phyloP scores from a whole-genome alignment of 192 early-diverging fungal genomes.

The Backusella liffmaniae region DNA sequence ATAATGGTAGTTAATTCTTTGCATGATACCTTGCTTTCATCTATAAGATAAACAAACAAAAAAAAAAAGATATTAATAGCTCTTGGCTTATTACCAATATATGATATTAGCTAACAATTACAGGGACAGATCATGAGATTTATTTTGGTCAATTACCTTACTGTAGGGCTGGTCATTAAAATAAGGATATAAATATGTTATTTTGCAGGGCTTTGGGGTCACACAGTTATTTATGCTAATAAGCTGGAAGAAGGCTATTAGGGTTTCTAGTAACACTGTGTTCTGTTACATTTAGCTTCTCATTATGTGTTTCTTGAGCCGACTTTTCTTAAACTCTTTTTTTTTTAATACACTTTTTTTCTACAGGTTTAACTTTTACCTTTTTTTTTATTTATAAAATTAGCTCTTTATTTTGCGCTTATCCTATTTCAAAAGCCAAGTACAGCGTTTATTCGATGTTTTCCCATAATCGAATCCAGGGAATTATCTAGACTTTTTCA shows the following conservation, averaged over 20 bases:
- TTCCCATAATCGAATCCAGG: not conserved
- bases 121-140: slow-evolving; percentile 6
- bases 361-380: not conserved
- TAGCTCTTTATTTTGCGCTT: not conserved
- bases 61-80: not conserved
- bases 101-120: not conserved
- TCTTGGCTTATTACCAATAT: not conserved
- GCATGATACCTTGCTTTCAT: not conserved
- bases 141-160: not conserved
- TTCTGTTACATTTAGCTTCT: not conserved
- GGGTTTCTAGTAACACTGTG: not conserved
- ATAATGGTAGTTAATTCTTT: not conserved
- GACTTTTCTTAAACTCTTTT: not conserved
- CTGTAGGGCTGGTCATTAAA: not conserved
- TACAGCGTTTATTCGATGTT: not conserved
- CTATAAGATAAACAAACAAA: not conserved
- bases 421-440: not conserved
- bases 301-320: not conserved
- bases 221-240: not conserved
- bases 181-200: not conserved
- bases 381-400: not conserved
- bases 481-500: slow-evolving; percentile 1
- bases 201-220: not conserved
- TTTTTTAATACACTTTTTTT: not conserved
- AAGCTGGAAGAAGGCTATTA: not conserved